These are phyloP conservation scores for Aspergillus sclerotiicarbonarius DNA, from an alignment of 495 filamentous ascomycete species.

Conservation along the genomic window DNA sequence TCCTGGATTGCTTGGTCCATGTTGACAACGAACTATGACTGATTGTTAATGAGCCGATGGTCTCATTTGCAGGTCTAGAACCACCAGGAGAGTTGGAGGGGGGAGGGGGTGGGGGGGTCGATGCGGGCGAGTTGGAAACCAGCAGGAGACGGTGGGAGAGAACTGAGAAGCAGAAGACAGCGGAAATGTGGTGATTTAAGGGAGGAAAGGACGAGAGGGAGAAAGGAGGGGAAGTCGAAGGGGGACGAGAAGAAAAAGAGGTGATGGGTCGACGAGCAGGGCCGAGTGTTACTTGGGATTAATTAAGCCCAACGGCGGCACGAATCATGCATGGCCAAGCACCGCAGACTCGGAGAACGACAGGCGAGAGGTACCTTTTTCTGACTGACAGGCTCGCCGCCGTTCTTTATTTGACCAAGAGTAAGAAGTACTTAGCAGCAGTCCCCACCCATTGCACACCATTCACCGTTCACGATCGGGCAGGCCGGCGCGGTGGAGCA, in stretches of 20 bases:
- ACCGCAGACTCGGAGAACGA: neutral
- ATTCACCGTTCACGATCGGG: no score
- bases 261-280: neutral
- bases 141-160: neutral
- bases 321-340: neutral
- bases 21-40: conserved; percentile 1
- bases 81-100: neutral
- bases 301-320: neutral
- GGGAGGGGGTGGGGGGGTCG: neutral
- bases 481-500: no score
- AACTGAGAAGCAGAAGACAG: neutral
- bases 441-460: no score
- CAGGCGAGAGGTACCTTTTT: neutral
- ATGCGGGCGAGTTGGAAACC: neutral
- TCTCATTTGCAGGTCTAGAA: neutral
- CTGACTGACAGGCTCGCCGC: neutral
- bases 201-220: conserved; percentile 2
- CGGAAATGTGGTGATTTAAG: neutral
- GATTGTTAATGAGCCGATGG: conserved; percentile 1
- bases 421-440: no score
- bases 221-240: neutral
- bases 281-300: neutral
- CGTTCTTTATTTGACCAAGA: no score
- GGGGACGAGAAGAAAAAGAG: neutral
- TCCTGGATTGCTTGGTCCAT: conserved; percentile 16